A percentile compares a stretch with the other conserved stretches of the same genome.
These are phyloP conservation scores for Colletotrichum sojae DNA, from an alignment of 2,329 filamentous ascomycete genomes.

Conservation along the genomic window DNA sequence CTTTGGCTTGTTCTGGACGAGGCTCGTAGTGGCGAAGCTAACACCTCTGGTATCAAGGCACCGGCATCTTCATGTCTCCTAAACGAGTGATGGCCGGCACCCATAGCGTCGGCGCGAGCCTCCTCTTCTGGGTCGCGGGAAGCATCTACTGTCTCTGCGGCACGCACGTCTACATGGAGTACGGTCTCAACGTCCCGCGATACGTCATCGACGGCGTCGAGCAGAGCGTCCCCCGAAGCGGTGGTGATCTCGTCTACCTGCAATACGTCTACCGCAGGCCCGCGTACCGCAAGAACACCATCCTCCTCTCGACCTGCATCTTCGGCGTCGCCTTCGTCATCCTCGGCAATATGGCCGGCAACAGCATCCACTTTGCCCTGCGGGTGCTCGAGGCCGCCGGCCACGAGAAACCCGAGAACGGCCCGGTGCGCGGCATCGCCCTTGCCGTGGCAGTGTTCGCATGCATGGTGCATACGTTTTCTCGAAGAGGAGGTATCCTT, in stretches of 20 bases:
- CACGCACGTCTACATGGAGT: conserved; percentile 59
- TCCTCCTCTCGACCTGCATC: conserved; percentile 58
- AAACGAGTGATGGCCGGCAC: conserved; percentile 51
- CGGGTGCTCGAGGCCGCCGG: conserved; percentile 55
- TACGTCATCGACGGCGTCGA: conserved; percentile 55
- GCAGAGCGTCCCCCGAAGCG: conserved; percentile 53
- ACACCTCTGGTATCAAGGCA: conserved; percentile 45
- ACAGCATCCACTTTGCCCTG: conserved; percentile 62
- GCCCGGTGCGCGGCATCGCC: conserved; percentile 61
- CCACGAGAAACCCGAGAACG: conserved; percentile 47
- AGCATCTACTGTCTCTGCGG: conserved; percentile 55
- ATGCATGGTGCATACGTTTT: conserved; percentile 64
- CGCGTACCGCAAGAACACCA: conserved; percentile 50
- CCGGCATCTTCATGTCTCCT: conserved; percentile 55
- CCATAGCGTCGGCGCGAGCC: conserved; percentile 49
- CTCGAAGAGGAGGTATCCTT: conserved; percentile 62
- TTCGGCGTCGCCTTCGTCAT: conserved; percentile 61
- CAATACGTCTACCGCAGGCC: conserved; percentile 61
- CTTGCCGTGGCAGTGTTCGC: conserved; percentile 58
- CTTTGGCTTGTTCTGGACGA: too few relatives aligned
- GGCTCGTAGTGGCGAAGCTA: too few relatives aligned
- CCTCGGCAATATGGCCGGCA: conserved; percentile 64
- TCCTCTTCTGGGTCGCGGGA: conserved; percentile 58
- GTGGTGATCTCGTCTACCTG: conserved; percentile 47
- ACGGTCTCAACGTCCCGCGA: conserved; percentile 62